These are phyloP conservation scores for Diaporthe humulicola DNA, from an alignment of 2,329 filamentous ascomycete genomes.

Conservation along the genomic window DNA sequence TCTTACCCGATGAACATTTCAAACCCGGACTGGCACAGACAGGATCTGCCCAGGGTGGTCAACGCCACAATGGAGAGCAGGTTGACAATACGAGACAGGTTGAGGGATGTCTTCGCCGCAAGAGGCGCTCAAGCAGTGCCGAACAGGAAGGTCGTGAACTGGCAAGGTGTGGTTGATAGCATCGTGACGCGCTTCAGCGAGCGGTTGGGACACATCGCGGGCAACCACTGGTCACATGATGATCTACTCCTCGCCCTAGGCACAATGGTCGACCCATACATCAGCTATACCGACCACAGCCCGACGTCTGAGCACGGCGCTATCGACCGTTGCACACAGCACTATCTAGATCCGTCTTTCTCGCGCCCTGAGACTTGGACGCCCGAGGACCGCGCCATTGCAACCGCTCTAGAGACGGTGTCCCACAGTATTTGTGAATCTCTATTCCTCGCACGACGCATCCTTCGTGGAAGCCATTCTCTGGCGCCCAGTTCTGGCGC, in stretches of 20 bases:
- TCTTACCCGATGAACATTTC: conserved; percentile 65
- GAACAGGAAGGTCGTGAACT: conserved; percentile 63
- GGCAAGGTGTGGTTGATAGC: conserved; percentile 77
- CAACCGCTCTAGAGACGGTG: conserved; percentile 57
- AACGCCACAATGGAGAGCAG: conserved; percentile 41
- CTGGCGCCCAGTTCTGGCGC: neutral
- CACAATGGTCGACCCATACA: conserved; percentile 55
- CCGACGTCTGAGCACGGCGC: conserved; percentile 50
- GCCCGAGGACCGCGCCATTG: conserved; percentile 58
- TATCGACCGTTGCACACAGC: conserved; percentile 59
- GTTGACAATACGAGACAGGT: conserved; percentile 47
- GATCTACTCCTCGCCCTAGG: conserved; percentile 53
- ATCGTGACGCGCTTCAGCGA: conserved; percentile 73
- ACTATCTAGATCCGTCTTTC: conserved; percentile 55
- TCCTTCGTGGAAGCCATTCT: conserved; percentile 39
- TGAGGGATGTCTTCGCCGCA: conserved; percentile 43
- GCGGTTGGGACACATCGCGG: conserved; percentile 60
- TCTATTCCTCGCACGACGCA: conserved; percentile 46
- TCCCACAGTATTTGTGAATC: conserved; percentile 54
- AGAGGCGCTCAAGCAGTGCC: conserved; percentile 45
- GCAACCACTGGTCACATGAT: conserved; percentile 44
- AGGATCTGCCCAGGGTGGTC: conserved; percentile 45
- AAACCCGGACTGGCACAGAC: conserved; percentile 50
- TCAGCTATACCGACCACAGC: conserved; percentile 51
- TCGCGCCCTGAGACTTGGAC: conserved; percentile 48